Percentiles rank a stretch among this genome's conserved stretches.
Evolutionary conservation across 768 basidiomycete genomes (phyloP).

Genomic region (Hypsizygus marmoreus): DNA sequence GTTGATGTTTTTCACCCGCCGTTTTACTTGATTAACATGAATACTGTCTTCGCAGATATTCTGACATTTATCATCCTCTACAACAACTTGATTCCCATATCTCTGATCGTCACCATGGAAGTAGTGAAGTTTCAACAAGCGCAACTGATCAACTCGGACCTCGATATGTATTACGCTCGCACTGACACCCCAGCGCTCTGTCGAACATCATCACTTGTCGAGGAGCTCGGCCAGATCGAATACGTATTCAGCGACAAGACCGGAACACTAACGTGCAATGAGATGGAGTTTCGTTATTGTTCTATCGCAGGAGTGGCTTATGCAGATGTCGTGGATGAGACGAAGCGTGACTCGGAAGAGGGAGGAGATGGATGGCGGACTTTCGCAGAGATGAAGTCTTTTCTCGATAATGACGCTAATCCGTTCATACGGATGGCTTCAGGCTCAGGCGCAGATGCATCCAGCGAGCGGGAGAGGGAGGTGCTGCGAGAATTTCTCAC

Average conservation of each 20-base stretch:
- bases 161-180: constrained; percentile 96
- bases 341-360: constrained; percentile 64
- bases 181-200: constrained; percentile 98
- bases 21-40: constrained; percentile 17
- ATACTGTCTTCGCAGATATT: constrained; percentile 60
- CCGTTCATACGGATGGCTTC: constrained; percentile 59
- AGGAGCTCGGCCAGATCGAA: constrained; percentile 98
- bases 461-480: constrained; percentile 45
- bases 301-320: constrained; percentile 88
- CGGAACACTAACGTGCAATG: constrained; percentile 93
- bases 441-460: constrained; percentile 27
- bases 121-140: constrained; percentile 99
- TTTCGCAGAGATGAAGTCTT: constrained; percentile 68
- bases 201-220: constrained; percentile 96
- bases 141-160: constrained; percentile 93
- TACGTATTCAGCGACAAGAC: constrained; percentile 96
- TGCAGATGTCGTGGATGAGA: constrained; percentile 89
- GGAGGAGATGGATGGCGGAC: constrained; percentile 72
- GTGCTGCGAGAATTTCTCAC: constrained; percentile 74
- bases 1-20: constrained; percentile 37
- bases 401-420: constrained; percentile 54
- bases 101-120: constrained; percentile 99
- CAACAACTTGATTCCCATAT: constrained; percentile 99
- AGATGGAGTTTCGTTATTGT: constrained; percentile 96
- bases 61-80: constrained; percentile 98